Evolutionary conservation across 2,329 filamentous ascomycete species (phyloP).

Genomic region (Nigrospora oryzae): DNA sequence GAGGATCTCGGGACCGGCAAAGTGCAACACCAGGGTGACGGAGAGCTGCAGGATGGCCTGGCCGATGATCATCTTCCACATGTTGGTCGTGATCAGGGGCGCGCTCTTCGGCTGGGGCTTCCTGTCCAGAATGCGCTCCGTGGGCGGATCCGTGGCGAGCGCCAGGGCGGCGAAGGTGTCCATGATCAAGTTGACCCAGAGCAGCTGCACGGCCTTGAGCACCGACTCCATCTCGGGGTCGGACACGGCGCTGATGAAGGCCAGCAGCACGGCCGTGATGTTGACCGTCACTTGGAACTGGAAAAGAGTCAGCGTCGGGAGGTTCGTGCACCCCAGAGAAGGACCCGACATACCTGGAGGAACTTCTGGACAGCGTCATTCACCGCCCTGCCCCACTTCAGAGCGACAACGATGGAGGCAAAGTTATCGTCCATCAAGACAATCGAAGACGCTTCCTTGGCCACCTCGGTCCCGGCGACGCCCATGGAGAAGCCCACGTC

Average conservation of each 20-base stretch:
- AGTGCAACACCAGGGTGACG: slow-evolving; percentile 53
- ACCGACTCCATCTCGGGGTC: slow-evolving; percentile 46
- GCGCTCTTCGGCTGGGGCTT: slow-evolving; percentile 53
- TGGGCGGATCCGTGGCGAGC: slow-evolving; percentile 55
- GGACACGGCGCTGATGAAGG: slow-evolving; percentile 55
- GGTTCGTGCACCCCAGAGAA: background rate
- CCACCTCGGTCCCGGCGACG: slow-evolving; percentile 57
- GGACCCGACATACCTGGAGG: slow-evolving; percentile 36
- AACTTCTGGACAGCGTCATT: slow-evolving; percentile 64
- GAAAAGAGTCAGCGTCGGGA: background rate
- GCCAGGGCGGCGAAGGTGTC: slow-evolving; percentile 60
- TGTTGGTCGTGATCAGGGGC: slow-evolving; percentile 61
- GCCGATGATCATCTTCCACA: slow-evolving; percentile 61
- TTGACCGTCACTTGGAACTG: slow-evolving; percentile 63
- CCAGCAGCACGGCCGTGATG: slow-evolving; percentile 58
- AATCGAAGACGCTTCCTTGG: slow-evolving; percentile 61
- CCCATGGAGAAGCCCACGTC: slow-evolving; percentile 65
- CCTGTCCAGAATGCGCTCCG: slow-evolving; percentile 46
- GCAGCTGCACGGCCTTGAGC: slow-evolving; percentile 56
- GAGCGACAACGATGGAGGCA: slow-evolving; percentile 55
- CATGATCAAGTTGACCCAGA: slow-evolving; percentile 66
- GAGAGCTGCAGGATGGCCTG: slow-evolving; percentile 52
- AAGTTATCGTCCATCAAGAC: slow-evolving; percentile 63
- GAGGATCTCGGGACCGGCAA: slow-evolving; percentile 48
- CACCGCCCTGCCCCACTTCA: slow-evolving; percentile 61